Conservation (phyloP, 768 basidiomycete genomes). For the Vararia minispora region DNA sequence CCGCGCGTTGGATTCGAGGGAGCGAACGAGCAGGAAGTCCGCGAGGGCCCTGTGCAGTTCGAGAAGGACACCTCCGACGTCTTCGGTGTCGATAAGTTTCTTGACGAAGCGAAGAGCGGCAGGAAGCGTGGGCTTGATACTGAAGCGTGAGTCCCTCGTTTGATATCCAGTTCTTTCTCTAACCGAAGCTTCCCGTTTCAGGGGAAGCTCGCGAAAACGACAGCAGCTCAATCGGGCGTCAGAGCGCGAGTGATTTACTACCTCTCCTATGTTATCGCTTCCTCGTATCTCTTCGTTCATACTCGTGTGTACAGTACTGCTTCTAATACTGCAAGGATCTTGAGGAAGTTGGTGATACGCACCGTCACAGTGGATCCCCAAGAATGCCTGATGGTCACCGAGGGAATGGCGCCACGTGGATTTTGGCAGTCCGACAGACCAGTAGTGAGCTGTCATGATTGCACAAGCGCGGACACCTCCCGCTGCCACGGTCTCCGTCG, state of each 20-base stretch:
- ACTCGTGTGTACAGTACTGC: no score
- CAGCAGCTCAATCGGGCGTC: slow-evolving; percentile 55
- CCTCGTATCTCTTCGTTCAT: no score
- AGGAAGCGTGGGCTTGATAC: slow-evolving; percentile 81
- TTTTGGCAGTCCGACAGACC: no score
- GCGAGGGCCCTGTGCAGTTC: slow-evolving; percentile 95
- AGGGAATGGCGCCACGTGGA: no score
- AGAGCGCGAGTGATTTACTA: slow-evolving; percentile 30
- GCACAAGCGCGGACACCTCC: no score
- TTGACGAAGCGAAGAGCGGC: slow-evolving; percentile 96
- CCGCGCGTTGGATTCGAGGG: slow-evolving; percentile 86
- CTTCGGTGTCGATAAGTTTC: slow-evolving; percentile 92
- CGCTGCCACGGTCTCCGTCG: no score
- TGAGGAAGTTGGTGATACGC: no score
- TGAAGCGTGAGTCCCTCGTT: slow-evolving; percentile 39
- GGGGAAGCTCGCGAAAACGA: slow-evolving; percentile 53
- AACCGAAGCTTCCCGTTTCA: slow-evolving; percentile 15
- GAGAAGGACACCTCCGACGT: slow-evolving; percentile 98
- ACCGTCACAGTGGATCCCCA: no score
- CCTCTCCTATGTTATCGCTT: no score
- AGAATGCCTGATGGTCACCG: no score
- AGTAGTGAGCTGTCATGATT: no score
- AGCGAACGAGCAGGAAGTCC: slow-evolving; percentile 70
- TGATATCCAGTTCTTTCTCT: neutral
- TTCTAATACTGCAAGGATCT: no score